Evolutionary conservation across 106 monocot genomes (phyloP).

Genomic region (Platanthera guangdongensis): DNA sequence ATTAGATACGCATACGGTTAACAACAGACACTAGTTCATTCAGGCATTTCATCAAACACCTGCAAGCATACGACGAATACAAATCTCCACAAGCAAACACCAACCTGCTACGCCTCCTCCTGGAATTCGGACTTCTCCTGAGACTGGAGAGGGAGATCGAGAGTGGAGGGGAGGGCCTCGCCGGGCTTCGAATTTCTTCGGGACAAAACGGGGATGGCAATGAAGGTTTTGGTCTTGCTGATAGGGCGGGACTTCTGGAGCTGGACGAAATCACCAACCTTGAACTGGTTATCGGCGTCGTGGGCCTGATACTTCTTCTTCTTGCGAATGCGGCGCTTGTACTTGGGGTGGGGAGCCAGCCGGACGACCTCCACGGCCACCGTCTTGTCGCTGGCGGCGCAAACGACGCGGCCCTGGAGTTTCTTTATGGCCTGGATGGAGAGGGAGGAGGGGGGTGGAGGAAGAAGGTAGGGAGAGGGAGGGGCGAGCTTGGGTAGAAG

Average conservation of each 20-base stretch:
- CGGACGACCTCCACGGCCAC: conserved; percentile 80
- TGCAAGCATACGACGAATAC: not conserved
- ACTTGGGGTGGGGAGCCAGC: conserved; percentile 77
- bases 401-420: conserved; percentile 70
- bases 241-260: conserved; percentile 80
- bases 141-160: conserved; percentile 36
- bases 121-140: conserved; percentile 6
- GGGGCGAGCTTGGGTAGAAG: conserved; percentile 8
- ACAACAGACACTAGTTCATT: not conserved
- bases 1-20: not conserved
- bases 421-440: conserved; percentile 56
- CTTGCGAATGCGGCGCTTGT: conserved; percentile 65
- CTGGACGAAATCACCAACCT: conserved; percentile 77
- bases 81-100: not conserved
- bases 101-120: not conserved
- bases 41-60: conserved; percentile 9
- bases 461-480: not conserved
- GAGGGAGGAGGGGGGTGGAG: conserved; percentile 18
- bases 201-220: conserved; percentile 51
- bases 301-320: conserved; percentile 94
- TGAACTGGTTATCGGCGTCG: conserved; percentile 80
- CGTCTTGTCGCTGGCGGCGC: conserved; percentile 71
- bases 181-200: conserved; percentile 23
- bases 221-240: conserved; percentile 85
- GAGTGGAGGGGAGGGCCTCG: conserved; percentile 8